Evolutionary conservation across 75 land plant genomes (phyloP).

Genomic region (Pseudotsuga menziesii): DNA sequence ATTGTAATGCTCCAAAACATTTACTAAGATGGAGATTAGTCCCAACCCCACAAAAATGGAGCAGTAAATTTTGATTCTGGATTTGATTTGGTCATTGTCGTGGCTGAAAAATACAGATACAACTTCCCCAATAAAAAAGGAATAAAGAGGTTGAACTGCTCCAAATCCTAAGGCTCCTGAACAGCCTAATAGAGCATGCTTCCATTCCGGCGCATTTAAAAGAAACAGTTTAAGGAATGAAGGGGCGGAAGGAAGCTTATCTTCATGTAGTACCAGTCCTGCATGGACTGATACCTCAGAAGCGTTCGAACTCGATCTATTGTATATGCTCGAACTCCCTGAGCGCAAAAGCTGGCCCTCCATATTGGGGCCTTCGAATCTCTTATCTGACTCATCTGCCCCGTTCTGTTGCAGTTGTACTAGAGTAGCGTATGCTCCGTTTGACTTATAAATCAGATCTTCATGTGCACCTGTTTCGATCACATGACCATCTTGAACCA

Average conservation of each 20-base stretch:
- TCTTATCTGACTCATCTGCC: background rate
- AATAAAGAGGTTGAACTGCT: slow-evolving; percentile 38
- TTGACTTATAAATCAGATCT: slow-evolving; percentile 16
- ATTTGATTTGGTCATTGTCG: slow-evolving; percentile 39
- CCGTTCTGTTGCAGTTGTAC: slow-evolving; percentile 15
- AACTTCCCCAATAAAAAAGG: slow-evolving; percentile 40
- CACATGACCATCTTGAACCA: slow-evolving; percentile 45
- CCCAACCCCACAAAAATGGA: slow-evolving; percentile 37
- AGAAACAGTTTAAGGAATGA: slow-evolving; percentile 28
- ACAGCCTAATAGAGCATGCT: slow-evolving; percentile 27
- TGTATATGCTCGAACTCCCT: background rate
- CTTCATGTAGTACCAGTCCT: slow-evolving; percentile 4
- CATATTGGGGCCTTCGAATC: no score
- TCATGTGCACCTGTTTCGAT: slow-evolving; percentile 49
- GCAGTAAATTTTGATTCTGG: slow-evolving; percentile 35
- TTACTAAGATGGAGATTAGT: slow-evolving; percentile 40
- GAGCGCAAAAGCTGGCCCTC: background rate
- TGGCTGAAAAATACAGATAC: slow-evolving; percentile 44
- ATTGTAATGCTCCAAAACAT: slow-evolving; percentile 57
- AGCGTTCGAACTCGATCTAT: background rate
- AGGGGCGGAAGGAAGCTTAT: background rate
- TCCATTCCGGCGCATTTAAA: slow-evolving; percentile 54
- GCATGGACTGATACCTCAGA: background rate
- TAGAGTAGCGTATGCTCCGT: slow-evolving; percentile 35
- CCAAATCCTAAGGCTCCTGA: slow-evolving; percentile 32